A percentile compares a stretch with the other conserved stretches of the same genome.
Evolutionary conservation across 1,139 yeast species (phyloP).

Genomic region (Sugiyamaella sp.): DNA sequence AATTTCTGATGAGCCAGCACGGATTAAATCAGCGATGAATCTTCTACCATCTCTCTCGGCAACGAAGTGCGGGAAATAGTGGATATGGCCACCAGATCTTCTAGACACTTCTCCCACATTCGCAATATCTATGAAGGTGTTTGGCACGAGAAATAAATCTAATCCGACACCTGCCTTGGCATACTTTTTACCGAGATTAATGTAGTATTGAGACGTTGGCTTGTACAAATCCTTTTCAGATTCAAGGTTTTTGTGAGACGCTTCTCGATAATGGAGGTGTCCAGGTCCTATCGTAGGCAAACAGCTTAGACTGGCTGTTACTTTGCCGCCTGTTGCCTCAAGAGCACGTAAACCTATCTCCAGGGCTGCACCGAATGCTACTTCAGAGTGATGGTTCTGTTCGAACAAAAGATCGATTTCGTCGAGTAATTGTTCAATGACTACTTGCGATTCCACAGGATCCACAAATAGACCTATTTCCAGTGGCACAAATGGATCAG

Average conservation of each 20-base stretch:
- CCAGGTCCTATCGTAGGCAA: slow-evolving; percentile 90
- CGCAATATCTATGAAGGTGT: slow-evolving; percentile 70
- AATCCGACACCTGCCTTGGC: slow-evolving; percentile 67
- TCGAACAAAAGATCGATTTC: slow-evolving; percentile 56
- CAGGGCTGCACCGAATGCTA: slow-evolving; percentile 80
- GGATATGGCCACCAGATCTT: slow-evolving; percentile 72
- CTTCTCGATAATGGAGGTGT: slow-evolving; percentile 57
- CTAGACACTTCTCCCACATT: slow-evolving; percentile 69
- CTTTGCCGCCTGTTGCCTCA: slow-evolving; percentile 69
- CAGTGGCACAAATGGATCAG: slow-evolving; percentile 83
- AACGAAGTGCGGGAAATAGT: slow-evolving; percentile 68
- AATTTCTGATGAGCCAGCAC: slow-evolving; percentile 39
- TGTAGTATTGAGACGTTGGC: slow-evolving; percentile 66
- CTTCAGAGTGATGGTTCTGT: slow-evolving; percentile 58
- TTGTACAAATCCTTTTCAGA: slow-evolving; percentile 57
- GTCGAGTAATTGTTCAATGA: slow-evolving; percentile 69
- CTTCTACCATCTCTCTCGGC: slow-evolving; percentile 71
- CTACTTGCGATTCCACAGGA: slow-evolving; percentile 63
- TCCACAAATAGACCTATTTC: slow-evolving; percentile 78
- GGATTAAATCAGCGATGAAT: slow-evolving; percentile 59
- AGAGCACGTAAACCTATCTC: slow-evolving; percentile 70
- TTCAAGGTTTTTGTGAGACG: slow-evolving; percentile 22
- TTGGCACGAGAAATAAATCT: slow-evolving; percentile 73
- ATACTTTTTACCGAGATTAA: slow-evolving; percentile 60
- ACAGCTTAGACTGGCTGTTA: slow-evolving; percentile 65